phyloP scores from a whole-genome alignment of 2,329 filamentous ascomycete species.

The Microthyrium microscopicum region DNA sequence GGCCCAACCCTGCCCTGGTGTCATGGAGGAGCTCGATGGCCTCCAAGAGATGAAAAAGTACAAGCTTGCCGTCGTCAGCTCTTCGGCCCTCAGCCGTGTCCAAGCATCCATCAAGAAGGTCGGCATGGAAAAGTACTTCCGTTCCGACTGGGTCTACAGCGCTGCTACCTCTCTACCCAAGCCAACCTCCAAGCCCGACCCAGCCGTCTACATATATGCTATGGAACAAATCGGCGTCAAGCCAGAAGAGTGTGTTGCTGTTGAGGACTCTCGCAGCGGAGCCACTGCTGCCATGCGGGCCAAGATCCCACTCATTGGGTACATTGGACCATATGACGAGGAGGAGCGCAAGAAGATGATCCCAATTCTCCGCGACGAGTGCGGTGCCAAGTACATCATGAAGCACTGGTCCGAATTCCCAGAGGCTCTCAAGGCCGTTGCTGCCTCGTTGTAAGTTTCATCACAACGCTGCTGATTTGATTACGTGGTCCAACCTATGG shows the following conservation, averaged over 20 bases:
- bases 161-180: conserved; percentile 61
- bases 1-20: conserved; percentile 51
- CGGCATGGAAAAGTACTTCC: conserved; percentile 65
- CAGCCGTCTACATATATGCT: conserved; percentile 70
- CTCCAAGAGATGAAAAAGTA: conserved; percentile 47
- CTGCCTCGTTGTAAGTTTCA: conserved; percentile 13
- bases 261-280: conserved; percentile 77
- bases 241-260: conserved; percentile 55
- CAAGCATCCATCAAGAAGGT: conserved; percentile 64
- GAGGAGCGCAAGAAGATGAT: conserved; percentile 29
- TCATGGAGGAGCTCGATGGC: conserved; percentile 48
- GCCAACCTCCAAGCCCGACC: conserved; percentile 84
- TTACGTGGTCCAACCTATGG: no score
- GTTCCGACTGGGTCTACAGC: conserved; percentile 57
- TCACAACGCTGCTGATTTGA: no score
- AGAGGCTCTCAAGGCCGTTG: conserved; percentile 31
- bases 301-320: conserved; percentile 65
- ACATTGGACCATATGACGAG: conserved; percentile 58
- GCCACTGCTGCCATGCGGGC: conserved; percentile 62
- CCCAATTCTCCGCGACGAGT: conserved; percentile 30
- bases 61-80: conserved; percentile 63
- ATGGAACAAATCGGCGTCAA: conserved; percentile 56
- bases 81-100: conserved; percentile 63
- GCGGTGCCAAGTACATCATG: conserved; percentile 31
- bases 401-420: conserved; percentile 36